Evolutionary conservation across 306 rosid species (phyloP).

Genomic region (Mimosa pudica): DNA sequence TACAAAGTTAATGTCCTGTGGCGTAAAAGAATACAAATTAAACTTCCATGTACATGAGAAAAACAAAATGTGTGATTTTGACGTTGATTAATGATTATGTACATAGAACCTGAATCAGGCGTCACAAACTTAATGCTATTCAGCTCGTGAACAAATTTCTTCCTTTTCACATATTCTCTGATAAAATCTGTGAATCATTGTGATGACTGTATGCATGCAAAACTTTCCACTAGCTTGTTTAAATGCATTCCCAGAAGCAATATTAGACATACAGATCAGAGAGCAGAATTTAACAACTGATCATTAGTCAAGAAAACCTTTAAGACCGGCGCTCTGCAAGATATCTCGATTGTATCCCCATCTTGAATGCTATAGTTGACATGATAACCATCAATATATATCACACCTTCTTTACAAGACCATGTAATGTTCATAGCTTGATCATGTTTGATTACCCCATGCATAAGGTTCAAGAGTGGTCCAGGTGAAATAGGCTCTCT

Average conservation of each 20-base stretch:
- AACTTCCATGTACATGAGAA: neutral
- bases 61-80: constrained; percentile 6
- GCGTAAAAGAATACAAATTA: constrained; percentile 4
- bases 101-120: neutral
- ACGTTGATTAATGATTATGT: constrained; percentile 9
- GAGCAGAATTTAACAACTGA: constrained; percentile 34
- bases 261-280: neutral
- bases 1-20: neutral
- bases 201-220: neutral
- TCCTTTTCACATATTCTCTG: constrained; percentile 16
- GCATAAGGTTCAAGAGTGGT: constrained; percentile 54
- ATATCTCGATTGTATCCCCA: constrained; percentile 69
- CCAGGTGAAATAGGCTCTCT: constrained; percentile 80
- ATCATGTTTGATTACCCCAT: constrained; percentile 50
- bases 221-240: constrained; percentile 27
- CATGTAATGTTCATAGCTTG: constrained; percentile 56
- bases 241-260: constrained; percentile 13
- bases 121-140: constrained; percentile 24
- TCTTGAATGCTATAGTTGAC: constrained; percentile 47
- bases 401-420: constrained; percentile 61
- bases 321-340: constrained; percentile 73
- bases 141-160: constrained; percentile 22
- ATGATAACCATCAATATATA: constrained; percentile 83
- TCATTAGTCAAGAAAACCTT: constrained; percentile 65
- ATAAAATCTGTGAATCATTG: constrained; percentile 14